Evolutionary conservation across 1,139 yeast genomes (phyloP).

Genomic region (Saccharomycopsis phalli): DNA sequence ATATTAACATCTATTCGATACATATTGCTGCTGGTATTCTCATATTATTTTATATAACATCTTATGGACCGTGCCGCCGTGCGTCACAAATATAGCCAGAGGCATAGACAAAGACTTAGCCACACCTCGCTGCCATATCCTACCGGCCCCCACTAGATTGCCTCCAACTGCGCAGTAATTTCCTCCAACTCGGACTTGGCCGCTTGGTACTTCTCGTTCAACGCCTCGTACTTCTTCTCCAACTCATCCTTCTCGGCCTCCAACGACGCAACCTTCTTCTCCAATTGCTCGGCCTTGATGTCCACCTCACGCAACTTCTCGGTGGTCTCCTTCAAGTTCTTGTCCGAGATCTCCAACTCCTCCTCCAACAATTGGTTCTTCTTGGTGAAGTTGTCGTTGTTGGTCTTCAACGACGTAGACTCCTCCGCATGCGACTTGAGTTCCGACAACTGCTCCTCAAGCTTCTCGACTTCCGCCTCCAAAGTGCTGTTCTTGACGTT

Average conservation of each 20-base stretch:
- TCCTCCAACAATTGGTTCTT: constrained; percentile 90
- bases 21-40: no score
- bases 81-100: no score
- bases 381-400: constrained; percentile 86
- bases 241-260: constrained; percentile 89
- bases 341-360: constrained; percentile 88
- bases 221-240: constrained; percentile 88
- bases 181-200: constrained; percentile 88
- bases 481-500: constrained; percentile 86
- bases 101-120: no score
- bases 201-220: constrained; percentile 67
- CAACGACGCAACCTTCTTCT: constrained; percentile 85
- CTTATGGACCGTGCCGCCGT: no score
- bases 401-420: constrained; percentile 79
- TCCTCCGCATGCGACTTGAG: constrained; percentile 89
- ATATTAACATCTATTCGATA: no score
- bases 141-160: constrained; percentile 39
- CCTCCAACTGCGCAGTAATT: constrained; percentile 88
- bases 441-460: constrained; percentile 71
- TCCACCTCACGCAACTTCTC: constrained; percentile 93
- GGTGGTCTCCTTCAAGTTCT: constrained; percentile 86
- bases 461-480: constrained; percentile 85
- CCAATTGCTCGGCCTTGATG: constrained; percentile 93
- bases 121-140: no score
- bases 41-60: no score